Percentiles rank a stretch among this genome's conserved stretches.
These are phyloP conservation scores for Nicotiana tomentosiformis DNA, from an alignment of 257 asterid species.

Conservation along the genomic window DNA sequence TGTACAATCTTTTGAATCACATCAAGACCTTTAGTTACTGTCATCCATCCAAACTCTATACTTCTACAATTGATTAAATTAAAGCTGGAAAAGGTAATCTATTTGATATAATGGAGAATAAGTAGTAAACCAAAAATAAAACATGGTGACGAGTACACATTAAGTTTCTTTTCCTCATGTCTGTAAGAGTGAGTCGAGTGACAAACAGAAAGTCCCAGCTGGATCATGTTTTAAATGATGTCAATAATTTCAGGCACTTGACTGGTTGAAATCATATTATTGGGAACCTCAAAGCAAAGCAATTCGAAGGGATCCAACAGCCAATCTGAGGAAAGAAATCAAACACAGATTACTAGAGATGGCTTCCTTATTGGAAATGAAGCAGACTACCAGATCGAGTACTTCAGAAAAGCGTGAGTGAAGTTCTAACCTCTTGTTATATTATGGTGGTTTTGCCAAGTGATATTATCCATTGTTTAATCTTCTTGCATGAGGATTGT, in stretches of 20 bases:
- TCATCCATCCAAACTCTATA: not conserved
- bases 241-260: conserved; percentile 61
- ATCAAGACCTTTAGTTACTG: not conserved
- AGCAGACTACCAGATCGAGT: conserved; percentile 29
- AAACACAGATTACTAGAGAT: conserved; percentile 48
- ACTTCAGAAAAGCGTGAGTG: conserved; percentile 59
- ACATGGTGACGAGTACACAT: not conserved
- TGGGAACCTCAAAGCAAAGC: conserved; percentile 81
- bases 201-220: not conserved
- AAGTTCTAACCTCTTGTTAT: not conserved
- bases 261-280: conserved; percentile 75
- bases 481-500: not conserved
- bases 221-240: conserved; percentile 7
- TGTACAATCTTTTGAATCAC: not conserved
- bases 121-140: not conserved
- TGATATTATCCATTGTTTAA: not conserved
- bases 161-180: not conserved
- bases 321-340: conserved; percentile 51
- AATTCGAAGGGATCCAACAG: conserved; percentile 35
- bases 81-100: not conserved
- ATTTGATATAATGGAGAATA: not conserved
- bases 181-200: not conserved
- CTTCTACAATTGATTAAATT: not conserved
- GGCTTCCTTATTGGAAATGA: conserved; percentile 45
- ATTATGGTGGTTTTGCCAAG: not conserved